phyloP scores from a whole-genome alignment of 257 asterid species.

The Plectranthus barbatus region DNA sequence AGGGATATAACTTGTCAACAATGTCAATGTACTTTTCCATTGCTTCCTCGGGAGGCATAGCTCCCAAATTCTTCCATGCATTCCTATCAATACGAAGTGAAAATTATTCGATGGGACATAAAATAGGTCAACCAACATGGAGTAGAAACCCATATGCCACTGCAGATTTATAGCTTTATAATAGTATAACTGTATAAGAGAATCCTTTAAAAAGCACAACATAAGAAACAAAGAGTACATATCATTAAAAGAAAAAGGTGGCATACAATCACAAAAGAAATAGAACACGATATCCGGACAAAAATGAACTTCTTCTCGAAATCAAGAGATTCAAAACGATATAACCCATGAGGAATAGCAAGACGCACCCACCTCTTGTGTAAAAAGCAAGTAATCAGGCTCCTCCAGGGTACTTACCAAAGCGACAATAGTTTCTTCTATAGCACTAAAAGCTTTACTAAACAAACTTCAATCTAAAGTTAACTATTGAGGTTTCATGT shows the following conservation, averaged over 20 bases:
- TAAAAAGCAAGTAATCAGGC: neutral
- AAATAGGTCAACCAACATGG: neutral
- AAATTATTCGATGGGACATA: slow-evolving; percentile 8
- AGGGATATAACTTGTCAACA: slow-evolving; percentile 72
- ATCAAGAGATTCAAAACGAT: too few species aligned
- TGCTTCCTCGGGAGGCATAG: slow-evolving; percentile 99
- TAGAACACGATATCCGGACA: neutral
- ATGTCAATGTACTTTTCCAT: slow-evolving; percentile 87
- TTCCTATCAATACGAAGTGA: slow-evolving; percentile 49
- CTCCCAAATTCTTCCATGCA: slow-evolving; percentile 94
- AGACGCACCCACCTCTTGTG: too few species aligned
- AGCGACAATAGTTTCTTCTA: neutral
- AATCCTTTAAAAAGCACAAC: neutral
- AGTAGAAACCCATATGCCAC: neutral
- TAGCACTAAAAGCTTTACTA: neutral
- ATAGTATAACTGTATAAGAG: too few species aligned
- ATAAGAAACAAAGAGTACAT: neutral
- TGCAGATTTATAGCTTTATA: neutral
- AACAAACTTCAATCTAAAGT: neutral
- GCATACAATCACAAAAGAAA: neutral
- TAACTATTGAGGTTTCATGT: neutral
- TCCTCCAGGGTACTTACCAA: neutral
- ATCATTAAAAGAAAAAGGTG: neutral
- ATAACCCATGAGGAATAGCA: too few species aligned
- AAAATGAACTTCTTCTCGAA: neutral